Percentiles rank a stretch among this genome's conserved stretches.
These are phyloP conservation scores for Pistacia atlantica DNA, from an alignment of 345 rosid genomes.

Conservation along the genomic window DNA sequence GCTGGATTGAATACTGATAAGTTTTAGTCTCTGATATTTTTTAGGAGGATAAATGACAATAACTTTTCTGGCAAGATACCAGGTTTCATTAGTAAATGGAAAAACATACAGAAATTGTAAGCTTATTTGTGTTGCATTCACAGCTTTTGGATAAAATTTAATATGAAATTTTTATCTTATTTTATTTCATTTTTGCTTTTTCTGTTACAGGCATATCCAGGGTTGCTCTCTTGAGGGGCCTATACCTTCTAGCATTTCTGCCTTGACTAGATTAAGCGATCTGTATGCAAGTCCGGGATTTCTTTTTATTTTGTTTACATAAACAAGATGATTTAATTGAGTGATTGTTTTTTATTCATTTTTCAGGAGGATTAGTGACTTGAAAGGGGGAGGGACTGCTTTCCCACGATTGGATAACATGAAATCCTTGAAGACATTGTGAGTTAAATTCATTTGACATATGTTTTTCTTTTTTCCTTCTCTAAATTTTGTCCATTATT, in stretches of 20 bases:
- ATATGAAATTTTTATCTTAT: too few species aligned
- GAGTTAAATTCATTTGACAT: slow-evolving; percentile 35
- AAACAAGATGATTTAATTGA: neutral
- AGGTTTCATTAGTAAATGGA: slow-evolving; percentile 64
- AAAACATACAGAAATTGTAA: slow-evolving; percentile 65
- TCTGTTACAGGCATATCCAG: slow-evolving; percentile 64
- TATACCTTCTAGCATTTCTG: slow-evolving; percentile 67
- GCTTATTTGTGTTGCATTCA: slow-evolving; percentile 14
- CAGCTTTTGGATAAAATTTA: neutral
- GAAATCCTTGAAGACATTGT: slow-evolving; percentile 73
- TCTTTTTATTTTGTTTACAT: neutral
- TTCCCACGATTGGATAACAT: slow-evolving; percentile 58
- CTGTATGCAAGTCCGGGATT: slow-evolving; percentile 51
- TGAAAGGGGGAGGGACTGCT: slow-evolving; percentile 54
- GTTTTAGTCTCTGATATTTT: slow-evolving; percentile 17
- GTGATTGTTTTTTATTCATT: slow-evolving; percentile 15
- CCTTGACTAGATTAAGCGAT: slow-evolving; percentile 62
- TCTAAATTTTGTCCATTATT: neutral
- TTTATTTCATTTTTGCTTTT: neutral
- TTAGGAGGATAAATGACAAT: slow-evolving; percentile 80
- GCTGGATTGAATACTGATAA: neutral
- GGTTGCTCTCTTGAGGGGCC: slow-evolving; percentile 85
- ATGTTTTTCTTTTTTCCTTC: slow-evolving; percentile 1
- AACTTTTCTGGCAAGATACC: slow-evolving; percentile 75
- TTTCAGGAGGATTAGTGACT: slow-evolving; percentile 79